These are phyloP conservation scores for Xylariaceae sp. DNA, from an alignment of 2,329 filamentous ascomycete species.

Conservation along the genomic window DNA sequence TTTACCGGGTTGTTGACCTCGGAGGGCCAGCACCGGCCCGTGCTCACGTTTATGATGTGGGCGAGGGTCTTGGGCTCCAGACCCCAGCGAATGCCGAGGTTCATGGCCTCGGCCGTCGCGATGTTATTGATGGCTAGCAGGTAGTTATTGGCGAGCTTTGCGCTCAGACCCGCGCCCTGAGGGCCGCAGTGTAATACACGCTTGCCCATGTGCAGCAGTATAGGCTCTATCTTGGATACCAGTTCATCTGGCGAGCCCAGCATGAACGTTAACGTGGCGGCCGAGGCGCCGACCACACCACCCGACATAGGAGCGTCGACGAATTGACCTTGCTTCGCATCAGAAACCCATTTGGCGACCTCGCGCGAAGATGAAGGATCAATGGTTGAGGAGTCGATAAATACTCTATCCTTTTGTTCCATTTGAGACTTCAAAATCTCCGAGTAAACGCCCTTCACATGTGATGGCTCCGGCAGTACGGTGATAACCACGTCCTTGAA, in stretches of 20 bases:
- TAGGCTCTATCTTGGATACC: slow-evolving; percentile 58
- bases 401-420: slow-evolving; percentile 59
- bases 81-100: slow-evolving; percentile 56
- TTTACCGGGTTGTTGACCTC: slow-evolving; percentile 93
- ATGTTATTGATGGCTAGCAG: slow-evolving; percentile 90
- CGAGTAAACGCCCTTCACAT: slow-evolving; percentile 78
- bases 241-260: slow-evolving; percentile 63
- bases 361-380: slow-evolving; percentile 78
- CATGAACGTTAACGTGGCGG: slow-evolving; percentile 93
- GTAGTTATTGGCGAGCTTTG: slow-evolving; percentile 97
- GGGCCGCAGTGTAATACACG: slow-evolving; percentile 79
- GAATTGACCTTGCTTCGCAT: slow-evolving; percentile 66
- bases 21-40: slow-evolving; percentile 92
- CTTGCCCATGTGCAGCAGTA: slow-evolving; percentile 78
- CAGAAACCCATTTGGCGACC: slow-evolving; percentile 64
- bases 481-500: slow-evolving; percentile 77
- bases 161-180: slow-evolving; percentile 80
- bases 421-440: slow-evolving; percentile 60
- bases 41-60: slow-evolving; percentile 86
- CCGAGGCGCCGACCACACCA: slow-evolving; percentile 83
- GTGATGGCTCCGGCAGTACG: slow-evolving; percentile 80
- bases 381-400: slow-evolving; percentile 96
- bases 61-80: slow-evolving; percentile 62
- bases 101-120: slow-evolving; percentile 61
- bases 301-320: slow-evolving; percentile 97